A percentile compares a stretch with the other conserved stretches of the same genome.
phyloP scores from a whole-genome alignment of 2,329 filamentous ascomycete species.

The Pleurostoma richardsiae region DNA sequence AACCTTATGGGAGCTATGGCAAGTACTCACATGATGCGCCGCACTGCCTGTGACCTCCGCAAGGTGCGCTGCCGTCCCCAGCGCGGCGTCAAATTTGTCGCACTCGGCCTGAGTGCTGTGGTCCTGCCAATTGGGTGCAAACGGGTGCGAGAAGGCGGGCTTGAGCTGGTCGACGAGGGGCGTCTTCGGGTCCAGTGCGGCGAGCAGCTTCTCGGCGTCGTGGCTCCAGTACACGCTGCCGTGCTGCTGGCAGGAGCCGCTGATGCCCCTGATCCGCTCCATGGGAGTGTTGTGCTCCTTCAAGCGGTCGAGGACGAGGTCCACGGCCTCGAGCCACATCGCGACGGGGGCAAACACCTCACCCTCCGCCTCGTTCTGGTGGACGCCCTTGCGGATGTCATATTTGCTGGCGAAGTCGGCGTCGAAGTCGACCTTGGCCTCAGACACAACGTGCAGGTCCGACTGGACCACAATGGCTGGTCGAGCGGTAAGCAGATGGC shows the following conservation, averaged over 20 bases:
- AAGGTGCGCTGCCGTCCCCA: slow-evolving; percentile 63
- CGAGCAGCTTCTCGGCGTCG: slow-evolving; percentile 61
- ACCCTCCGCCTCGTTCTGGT: slow-evolving; percentile 72
- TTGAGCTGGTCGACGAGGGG: slow-evolving; percentile 68
- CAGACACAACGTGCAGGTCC: slow-evolving; percentile 71
- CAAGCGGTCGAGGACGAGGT: slow-evolving; percentile 74
- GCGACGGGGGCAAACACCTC: slow-evolving; percentile 92
- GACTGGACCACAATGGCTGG: slow-evolving; percentile 79
- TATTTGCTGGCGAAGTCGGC: slow-evolving; percentile 70
- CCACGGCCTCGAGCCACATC: slow-evolving; percentile 90
- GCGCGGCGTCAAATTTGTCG: slow-evolving; percentile 72
- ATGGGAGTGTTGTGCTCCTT: slow-evolving; percentile 68
- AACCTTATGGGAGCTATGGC: not conserved
- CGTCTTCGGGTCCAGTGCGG: slow-evolving; percentile 51
- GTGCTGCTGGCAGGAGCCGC: slow-evolving; percentile 94
- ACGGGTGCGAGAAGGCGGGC: slow-evolving; percentile 73
- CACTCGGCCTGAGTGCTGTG: slow-evolving; percentile 90
- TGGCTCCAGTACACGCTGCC: slow-evolving; percentile 91
- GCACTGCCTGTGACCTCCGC: slow-evolving; percentile 83
- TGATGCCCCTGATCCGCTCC: slow-evolving; percentile 70
- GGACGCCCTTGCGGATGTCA: slow-evolving; percentile 81
- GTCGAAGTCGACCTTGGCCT: slow-evolving; percentile 95
- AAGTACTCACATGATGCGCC: slow-evolving; percentile 77
- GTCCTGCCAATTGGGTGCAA: slow-evolving; percentile 97
- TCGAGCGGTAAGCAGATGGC: slow-evolving; percentile 1